Base-by-base conservation (phyloP, 192 early-diverging fungal species). In the Entomortierella beljakovae region DNA sequence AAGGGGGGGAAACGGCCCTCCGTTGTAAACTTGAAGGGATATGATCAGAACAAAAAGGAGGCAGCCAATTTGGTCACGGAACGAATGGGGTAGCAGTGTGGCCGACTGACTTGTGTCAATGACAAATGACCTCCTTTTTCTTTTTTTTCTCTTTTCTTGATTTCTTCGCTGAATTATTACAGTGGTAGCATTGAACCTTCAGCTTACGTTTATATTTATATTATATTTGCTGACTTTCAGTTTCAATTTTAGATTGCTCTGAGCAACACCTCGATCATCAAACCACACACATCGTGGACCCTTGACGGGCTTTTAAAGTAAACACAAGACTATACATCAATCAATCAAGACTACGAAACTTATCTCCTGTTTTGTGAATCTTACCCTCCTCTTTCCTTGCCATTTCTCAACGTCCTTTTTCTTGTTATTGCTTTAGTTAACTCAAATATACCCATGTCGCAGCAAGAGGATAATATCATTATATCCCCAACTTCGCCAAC, bases 191-290 rank as follows among this genome's bases (percentile, higher is more conserved):
- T 6, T 38, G 37, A 13, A 38, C 37, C 13, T 38, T 38, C 37
- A 46, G 5, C 43, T 46, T 46, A n/a, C n/a, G n/a, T n/a, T n/a
- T n/a, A n/a, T n/a, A n/a, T n/a, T n/a, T n/a, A n/a, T n/a, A n/a
- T n/a, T n/a, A n/a, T 33, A 23, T 57, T 43, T 62, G 28, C 31
- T 62, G 25, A 33, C 46, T 29, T 46, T 62, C 32, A 48, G 13
- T 20, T 46, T 11, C 43, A 46, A 20, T n/a, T 62, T 20, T 46
- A 31, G 29, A 11, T 59, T 32, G 50, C 22, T 4, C 16, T 22
- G 4, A 46, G 4, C 4, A 46, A 20, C 43, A n/a, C n/a, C n/a
- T n/a, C n/a, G n/a, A n/a, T n/a, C 37, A 26, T 62, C 28, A 6
- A 22, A 23, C 34, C 46, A 22, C 26, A 15, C 20, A 20, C 20